A percentile compares a stretch with the other conserved stretches of the same genome.
These are phyloP conservation scores for Priceomyces carsonii DNA, from an alignment of 805 yeast genomes.

Conservation along the genomic window DNA sequence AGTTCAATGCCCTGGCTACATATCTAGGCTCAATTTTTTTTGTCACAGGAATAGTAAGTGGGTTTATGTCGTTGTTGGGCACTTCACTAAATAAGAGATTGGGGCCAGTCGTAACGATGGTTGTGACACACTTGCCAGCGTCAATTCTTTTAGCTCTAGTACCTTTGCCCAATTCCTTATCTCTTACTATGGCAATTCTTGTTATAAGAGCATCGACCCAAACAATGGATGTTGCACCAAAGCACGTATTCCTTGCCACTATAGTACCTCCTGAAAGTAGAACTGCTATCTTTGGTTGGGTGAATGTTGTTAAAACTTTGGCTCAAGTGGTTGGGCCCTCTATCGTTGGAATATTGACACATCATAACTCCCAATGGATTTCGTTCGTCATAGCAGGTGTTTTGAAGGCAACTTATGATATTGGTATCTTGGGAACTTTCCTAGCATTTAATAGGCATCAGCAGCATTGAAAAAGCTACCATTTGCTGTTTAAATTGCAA, in stretches of 20 bases:
- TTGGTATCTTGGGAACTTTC: constrained; percentile 36
- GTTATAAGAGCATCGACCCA: constrained; percentile 41
- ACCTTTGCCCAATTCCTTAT: constrained; percentile 37
- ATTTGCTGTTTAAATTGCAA: no score
- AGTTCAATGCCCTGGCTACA: constrained; percentile 33
- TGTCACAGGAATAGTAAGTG: constrained; percentile 36
- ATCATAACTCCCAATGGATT: constrained; percentile 38
- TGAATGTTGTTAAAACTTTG: constrained; percentile 44
- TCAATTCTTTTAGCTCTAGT: constrained; percentile 38
- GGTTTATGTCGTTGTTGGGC: constrained; percentile 42
- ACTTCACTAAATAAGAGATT: constrained; percentile 43
- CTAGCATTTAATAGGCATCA: constrained; percentile 24
- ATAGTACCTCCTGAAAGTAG: constrained; percentile 40
- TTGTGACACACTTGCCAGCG: constrained; percentile 44
- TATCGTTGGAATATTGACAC: constrained; percentile 40
- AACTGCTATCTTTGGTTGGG: constrained; percentile 46
- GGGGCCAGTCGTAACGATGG: constrained; percentile 49
- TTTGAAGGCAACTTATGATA: constrained; percentile 40
- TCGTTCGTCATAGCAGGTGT: constrained; percentile 43
- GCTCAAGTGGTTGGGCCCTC: constrained; percentile 46
- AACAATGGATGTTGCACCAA: constrained; percentile 51
- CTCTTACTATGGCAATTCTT: constrained; percentile 29
- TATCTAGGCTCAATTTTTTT: constrained; percentile 43
- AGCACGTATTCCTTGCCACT: constrained; percentile 47
- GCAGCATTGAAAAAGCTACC: constrained; percentile 13